These are phyloP conservation scores for Tuber aestivum DNA, from an alignment of 495 filamentous ascomycete genomes.

Conservation along the genomic window DNA sequence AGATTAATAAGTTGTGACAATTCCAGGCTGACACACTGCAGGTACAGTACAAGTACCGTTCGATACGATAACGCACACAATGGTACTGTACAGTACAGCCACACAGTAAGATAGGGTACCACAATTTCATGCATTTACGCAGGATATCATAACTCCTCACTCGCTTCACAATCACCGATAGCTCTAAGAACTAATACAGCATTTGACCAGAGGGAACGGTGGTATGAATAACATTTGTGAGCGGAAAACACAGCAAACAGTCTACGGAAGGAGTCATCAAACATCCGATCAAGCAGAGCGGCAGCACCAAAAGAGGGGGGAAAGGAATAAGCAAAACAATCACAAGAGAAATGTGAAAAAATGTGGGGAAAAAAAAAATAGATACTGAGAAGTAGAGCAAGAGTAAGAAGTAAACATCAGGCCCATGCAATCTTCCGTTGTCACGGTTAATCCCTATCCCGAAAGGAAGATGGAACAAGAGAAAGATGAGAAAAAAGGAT, in stretches of 20 bases:
- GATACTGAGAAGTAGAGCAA: neutral
- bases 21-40: neutral
- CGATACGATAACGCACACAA: too few relatives aligned
- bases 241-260: neutral
- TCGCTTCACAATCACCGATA: neutral
- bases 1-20: neutral
- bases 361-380: neutral
- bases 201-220: neutral
- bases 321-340: neutral
- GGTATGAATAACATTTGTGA: neutral
- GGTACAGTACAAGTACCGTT: too few relatives aligned
- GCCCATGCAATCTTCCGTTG: neutral
- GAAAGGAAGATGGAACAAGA: neutral
- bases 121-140: neutral
- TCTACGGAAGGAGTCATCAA: constrained; percentile 1
- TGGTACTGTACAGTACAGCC: neutral
- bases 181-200: neutral
- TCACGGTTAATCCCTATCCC: neutral
- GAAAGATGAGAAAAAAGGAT: constrained; percentile 10
- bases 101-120: neutral
- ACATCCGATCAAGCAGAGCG: neutral
- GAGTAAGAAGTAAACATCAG: neutral
- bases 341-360: constrained; percentile 2
- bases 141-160: neutral
- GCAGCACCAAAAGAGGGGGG: neutral